Evolutionary conservation across 768 basidiomycete species (phyloP), one percentile per base, ranked within the genome.

Genomic region (Tephrocybe rancida): DNA sequence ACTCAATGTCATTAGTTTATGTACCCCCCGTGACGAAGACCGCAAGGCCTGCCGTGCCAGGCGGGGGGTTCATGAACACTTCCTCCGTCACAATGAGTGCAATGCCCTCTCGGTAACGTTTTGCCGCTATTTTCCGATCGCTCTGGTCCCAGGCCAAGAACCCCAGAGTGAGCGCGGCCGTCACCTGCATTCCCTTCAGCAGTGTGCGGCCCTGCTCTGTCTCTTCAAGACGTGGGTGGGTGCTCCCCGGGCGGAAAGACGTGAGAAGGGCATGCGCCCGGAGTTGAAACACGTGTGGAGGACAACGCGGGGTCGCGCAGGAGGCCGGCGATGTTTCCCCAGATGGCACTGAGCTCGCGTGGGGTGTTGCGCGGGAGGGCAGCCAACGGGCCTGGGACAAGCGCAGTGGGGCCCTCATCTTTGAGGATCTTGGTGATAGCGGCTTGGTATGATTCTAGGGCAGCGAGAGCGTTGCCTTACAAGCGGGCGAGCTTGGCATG

Each of bases 151-250:
- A 72, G 6, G 70, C 70, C 13, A 70, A 39, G 35, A 72, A 42
- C 3, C 65, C 70, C 14, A 71, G 56, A 21, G 68, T 66, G 22
- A 70, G 44, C 7, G 55, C 58, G 1, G 67, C 68, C 1, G 58
- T 61, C 24, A 71, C 63, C 44, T 70, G 69, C 63, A 71, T 63
- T 11, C 59, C 68, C 52, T 67, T 70, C n/a, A 72, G 56, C 44
- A 71, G 18, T 14, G 67, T 39, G 50, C 57, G 58, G 3, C 58
- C 70, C 8, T 60, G 29, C 11, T 51, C 25, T 4, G 63, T 64
- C 6, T 56, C 51, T 26, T 58, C 55, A 41, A 72, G 61, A 37
- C 60, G 60, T 7, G 57, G 30, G 34, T 68, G 61, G 21, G n/a
- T 41, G 18, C n/a, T n/a, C n/a, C 54, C 30, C 13, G 67, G 64